These are phyloP conservation scores for Leishmania lainsoni DNA, from an alignment of 208 protist species.

Conservation along the genomic window DNA sequence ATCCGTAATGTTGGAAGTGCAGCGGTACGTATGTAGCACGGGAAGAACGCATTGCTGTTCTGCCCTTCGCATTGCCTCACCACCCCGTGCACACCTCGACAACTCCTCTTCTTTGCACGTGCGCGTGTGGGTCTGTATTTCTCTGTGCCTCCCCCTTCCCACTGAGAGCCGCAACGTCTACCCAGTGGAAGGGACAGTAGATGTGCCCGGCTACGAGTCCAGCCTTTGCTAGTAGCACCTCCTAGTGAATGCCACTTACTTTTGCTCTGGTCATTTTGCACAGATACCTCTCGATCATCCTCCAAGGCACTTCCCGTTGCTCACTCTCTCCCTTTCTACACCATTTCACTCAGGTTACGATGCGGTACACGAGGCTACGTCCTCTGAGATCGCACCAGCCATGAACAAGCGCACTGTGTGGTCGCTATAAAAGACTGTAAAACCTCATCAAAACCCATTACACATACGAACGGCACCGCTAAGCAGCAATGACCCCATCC, in stretches of 20 bases:
- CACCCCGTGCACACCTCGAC: neutral
- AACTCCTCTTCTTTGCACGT: neutral
- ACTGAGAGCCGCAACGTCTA: neutral
- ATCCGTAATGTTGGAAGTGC: neutral
- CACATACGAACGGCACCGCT: neutral
- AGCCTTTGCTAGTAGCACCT: neutral
- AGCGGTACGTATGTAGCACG: neutral
- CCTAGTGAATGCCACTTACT: neutral
- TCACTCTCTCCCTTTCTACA: neutral
- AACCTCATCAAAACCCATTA: neutral
- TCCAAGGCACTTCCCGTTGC: neutral
- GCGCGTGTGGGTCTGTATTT: neutral
- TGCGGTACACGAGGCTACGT: neutral
- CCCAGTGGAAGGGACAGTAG: neutral
- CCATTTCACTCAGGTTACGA: neutral
- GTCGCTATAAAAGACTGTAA: neutral
- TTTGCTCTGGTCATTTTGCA: neutral
- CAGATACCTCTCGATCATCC: neutral
- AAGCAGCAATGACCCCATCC: constrained; percentile 1
- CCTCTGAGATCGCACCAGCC: neutral
- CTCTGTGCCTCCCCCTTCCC: neutral
- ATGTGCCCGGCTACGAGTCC: neutral
- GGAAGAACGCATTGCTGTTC: neutral
- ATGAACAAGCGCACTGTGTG: neutral
- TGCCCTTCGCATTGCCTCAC: neutral